Percentiles rank a stretch among this genome's conserved stretches.
phyloP scores from a whole-genome alignment of 768 basidiomycete genomes.

The Podaxis mareebaensis region DNA sequence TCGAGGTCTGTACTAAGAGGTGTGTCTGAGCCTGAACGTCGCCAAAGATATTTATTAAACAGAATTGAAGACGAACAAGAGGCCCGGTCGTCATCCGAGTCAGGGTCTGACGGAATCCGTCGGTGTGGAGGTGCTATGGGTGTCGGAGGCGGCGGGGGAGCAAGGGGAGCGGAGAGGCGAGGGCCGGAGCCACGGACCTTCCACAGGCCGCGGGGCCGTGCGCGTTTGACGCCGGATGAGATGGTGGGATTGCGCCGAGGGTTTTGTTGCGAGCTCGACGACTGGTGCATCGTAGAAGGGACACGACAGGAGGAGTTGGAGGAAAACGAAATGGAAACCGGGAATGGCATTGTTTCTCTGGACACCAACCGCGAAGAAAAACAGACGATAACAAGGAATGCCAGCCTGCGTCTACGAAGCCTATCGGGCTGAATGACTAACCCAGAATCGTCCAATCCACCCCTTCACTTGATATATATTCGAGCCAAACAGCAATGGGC shows the following conservation, averaged over 20 bases:
- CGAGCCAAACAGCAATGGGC: constrained; percentile 7
- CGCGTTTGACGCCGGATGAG: constrained; percentile 21
- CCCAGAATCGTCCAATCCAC: neutral
- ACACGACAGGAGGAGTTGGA: constrained; percentile 10
- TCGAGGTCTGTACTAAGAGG: constrained; percentile 17
- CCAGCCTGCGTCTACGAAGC: neutral
- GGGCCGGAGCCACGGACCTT: constrained; percentile 40
- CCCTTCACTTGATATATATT: constrained; percentile 7
- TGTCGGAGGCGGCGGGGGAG: constrained; percentile 18
- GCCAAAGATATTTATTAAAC: neutral
- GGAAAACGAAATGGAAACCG: constrained; percentile 26
- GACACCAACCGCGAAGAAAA: constrained; percentile 1
- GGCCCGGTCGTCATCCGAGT: constrained; percentile 8
- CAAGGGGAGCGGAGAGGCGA: constrained; percentile 22
- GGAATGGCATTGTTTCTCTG: constrained; percentile 25
- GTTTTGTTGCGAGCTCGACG: constrained; percentile 16
- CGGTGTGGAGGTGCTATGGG: constrained; percentile 13
- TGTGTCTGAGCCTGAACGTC: constrained; percentile 14
- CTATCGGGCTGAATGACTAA: neutral
- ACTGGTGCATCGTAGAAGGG: constrained; percentile 18
- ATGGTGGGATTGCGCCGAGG: constrained; percentile 1
- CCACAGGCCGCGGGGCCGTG: constrained; percentile 45
- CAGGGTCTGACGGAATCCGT: constrained; percentile 11
- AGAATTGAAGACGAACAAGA: constrained; percentile 14
- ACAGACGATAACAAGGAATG: constrained; percentile 14